A percentile compares a stretch with the other conserved stretches of the same genome.
phyloP scores from a whole-genome alignment of 2,329 filamentous ascomycete species.

The Ampelomyces quisqualis region DNA sequence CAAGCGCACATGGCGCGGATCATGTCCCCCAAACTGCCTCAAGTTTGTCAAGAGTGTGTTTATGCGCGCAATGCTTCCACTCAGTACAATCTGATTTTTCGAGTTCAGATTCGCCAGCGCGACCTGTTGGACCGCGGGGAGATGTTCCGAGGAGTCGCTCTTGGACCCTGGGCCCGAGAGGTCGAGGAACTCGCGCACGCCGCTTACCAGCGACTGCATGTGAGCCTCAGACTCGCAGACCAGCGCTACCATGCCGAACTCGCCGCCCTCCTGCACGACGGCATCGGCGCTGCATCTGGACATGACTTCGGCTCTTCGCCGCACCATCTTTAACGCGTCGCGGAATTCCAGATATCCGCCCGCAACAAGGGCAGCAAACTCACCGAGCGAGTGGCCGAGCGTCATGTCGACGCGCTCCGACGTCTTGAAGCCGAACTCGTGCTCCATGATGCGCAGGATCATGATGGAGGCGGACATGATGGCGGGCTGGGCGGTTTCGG shows the following conservation, averaged over 20 bases:
- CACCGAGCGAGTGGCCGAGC: conserved; percentile 86
- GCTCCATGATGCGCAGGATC: conserved; percentile 82
- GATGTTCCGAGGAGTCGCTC: conserved; percentile 65
- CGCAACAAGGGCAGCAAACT: conserved; percentile 87
- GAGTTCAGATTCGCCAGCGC: conserved; percentile 92
- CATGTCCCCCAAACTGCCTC: conserved; percentile 85
- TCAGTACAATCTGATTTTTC: conserved; percentile 94
- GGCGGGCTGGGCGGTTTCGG: conserved; percentile 86
- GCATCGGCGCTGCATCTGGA: conserved; percentile 70
- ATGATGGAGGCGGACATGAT: conserved; percentile 95
- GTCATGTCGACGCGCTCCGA: conserved; percentile 74
- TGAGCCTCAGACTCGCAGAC: conserved; percentile 78
- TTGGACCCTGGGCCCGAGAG: conserved; percentile 66
- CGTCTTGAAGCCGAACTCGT: conserved; percentile 76
- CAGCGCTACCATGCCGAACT: conserved; percentile 92
- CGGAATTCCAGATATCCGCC: conserved; percentile 76
- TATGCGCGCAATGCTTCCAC: conserved; percentile 81
- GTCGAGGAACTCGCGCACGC: conserved; percentile 77
- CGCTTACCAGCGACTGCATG: conserved; percentile 66
- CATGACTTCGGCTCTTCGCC: conserved; percentile 79
- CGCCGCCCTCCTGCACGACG: conserved; percentile 67
- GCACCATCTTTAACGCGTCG: conserved; percentile 76
- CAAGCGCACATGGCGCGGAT: conserved; percentile 81
- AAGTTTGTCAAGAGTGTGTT: conserved; percentile 79
- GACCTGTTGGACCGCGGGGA: conserved; percentile 80